Base-by-base conservation (phyloP, 352 stramenopile species). In the Pythium sp. region DNA sequence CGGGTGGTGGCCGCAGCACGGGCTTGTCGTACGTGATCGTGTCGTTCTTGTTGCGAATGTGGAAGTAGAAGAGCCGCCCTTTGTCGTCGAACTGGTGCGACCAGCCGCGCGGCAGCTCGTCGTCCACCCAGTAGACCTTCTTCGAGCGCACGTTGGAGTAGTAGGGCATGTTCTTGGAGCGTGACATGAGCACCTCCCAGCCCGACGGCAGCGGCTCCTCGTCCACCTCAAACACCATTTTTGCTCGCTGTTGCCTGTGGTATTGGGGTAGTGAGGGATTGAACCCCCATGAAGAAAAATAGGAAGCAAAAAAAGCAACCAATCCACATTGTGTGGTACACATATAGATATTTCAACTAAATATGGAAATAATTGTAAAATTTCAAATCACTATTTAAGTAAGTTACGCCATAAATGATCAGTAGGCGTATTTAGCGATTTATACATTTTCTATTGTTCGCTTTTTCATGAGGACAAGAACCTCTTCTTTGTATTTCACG, bases 71-170 rank as follows among this genome's bases (percentile, higher is more conserved):
- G 38, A 71, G 68, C 8, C 67, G 73, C 55, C 80, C 80, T 51
- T 87, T 72, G 20, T 77, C 70, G 66, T 95, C 85, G 69, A 93
- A 90, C 73, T 93, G 81, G 68, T 92, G 81, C 20, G 85, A 81
- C 88, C 88, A 95, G 49, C 88, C 88, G 58, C 78, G 74, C 62
- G 88, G 88, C 46, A 95, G 73, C 62, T 92, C 85, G 64, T 92
- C 78, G 64, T 94, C 84, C 53, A 91, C 81, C 86, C 86, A 95
- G 71, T 94, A 95, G 3, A 90, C 80, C 70, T 92, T 92, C 60
- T 91, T 84, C 53, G 73, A 86, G 72, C 82, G 78, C 55, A 71
- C 65, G 66, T 95, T 89, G 74, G 87, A 90, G 80, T 95, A 95
- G 76, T 95, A 95, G 63, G 84, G 83, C 76, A 88, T 82, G 73